Percentiles rank a stretch among this genome's conserved stretches.
These are phyloP conservation scores for Quercus tomentella DNA, from an alignment of 331 rosid species.

Conservation along the genomic window DNA sequence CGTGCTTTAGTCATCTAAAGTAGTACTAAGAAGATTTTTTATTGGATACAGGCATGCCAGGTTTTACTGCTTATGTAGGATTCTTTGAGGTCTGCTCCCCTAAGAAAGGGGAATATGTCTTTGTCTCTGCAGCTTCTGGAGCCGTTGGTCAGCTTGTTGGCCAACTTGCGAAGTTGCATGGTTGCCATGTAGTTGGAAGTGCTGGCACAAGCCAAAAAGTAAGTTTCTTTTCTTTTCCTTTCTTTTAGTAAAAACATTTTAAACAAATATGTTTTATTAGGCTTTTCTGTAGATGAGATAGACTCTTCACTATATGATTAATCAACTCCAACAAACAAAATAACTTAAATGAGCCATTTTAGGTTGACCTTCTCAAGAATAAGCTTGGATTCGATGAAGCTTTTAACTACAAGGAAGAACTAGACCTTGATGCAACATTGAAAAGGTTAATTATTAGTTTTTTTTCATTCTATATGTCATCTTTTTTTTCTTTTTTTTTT, in stretches of 20 bases:
- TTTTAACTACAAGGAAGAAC: slow-evolving; percentile 38
- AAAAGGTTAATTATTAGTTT: slow-evolving; percentile 25
- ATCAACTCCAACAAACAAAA: background rate
- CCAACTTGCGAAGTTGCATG: slow-evolving; percentile 56
- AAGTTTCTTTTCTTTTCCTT: background rate
- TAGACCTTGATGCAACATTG: slow-evolving; percentile 29
- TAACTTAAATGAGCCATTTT: background rate
- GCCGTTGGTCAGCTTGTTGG: slow-evolving; percentile 64
- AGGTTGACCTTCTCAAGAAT: slow-evolving; percentile 38
- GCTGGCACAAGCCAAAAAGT: slow-evolving; percentile 48
- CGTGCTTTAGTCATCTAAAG: background rate
- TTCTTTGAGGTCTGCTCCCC: slow-evolving; percentile 55
- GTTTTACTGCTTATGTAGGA: slow-evolving; percentile 55
- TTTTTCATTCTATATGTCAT: too few relatives aligned
- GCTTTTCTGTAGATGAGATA: background rate
- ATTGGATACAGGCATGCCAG: slow-evolving; percentile 40
- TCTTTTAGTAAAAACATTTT: background rate
- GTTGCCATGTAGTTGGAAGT: slow-evolving; percentile 56
- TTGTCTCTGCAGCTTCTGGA: slow-evolving; percentile 58
- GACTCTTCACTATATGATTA: background rate
- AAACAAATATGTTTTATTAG: background rate
- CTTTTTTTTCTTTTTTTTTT: too few relatives aligned
- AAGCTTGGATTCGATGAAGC: slow-evolving; percentile 43
- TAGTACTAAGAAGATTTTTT: background rate
- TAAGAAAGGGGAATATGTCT: slow-evolving; percentile 43